Conservation (phyloP, 768 basidiomycete genomes). For the Auriscalpium orientale region DNA sequence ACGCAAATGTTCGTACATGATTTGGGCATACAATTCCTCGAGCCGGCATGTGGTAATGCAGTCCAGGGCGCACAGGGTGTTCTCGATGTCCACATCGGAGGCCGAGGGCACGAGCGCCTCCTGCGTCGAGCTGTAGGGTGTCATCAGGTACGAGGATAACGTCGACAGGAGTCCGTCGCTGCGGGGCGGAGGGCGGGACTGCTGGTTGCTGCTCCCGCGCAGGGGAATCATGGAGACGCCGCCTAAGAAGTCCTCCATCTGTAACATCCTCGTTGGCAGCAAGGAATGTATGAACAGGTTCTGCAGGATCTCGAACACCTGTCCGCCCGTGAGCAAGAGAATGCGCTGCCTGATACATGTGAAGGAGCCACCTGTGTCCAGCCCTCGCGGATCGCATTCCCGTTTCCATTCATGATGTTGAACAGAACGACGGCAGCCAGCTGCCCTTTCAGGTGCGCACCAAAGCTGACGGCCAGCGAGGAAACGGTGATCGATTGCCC, state of each 20-base stretch:
- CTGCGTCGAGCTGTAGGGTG: constrained; percentile 73
- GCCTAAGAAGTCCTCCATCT: constrained; percentile 98
- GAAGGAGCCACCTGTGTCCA: constrained; percentile 73
- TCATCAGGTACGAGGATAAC: constrained; percentile 92
- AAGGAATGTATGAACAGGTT: constrained; percentile 93
- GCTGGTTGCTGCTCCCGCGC: constrained; percentile 49
- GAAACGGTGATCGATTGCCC: constrained; percentile 87
- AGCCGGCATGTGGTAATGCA: constrained; percentile 90
- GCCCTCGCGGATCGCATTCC: constrained; percentile 86
- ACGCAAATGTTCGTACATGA: constrained; percentile 55
- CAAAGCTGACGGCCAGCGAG: constrained; percentile 86
- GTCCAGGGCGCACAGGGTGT: constrained; percentile 90
- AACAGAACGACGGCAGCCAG: constrained; percentile 95
- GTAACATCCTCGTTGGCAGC: constrained; percentile 82
- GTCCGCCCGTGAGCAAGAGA: constrained; percentile 4
- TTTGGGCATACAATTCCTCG: constrained; percentile 91
- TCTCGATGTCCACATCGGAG: constrained; percentile 89
- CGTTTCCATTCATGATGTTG: constrained; percentile 95
- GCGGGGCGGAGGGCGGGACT: constrained; percentile 52
- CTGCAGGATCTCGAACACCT: constrained; percentile 99
- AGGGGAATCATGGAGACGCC: constrained; percentile 90
- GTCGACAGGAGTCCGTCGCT: constrained; percentile 90
- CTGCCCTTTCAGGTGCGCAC: constrained; percentile 91
- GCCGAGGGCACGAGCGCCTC: constrained; percentile 81
- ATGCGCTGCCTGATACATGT: neutral